Percentiles rank a stretch among this genome's conserved stretches.
These are phyloP conservation scores for Plasmodium sp. DNA, from an alignment of 169 alveolate genomes.

Conservation along the genomic window DNA sequence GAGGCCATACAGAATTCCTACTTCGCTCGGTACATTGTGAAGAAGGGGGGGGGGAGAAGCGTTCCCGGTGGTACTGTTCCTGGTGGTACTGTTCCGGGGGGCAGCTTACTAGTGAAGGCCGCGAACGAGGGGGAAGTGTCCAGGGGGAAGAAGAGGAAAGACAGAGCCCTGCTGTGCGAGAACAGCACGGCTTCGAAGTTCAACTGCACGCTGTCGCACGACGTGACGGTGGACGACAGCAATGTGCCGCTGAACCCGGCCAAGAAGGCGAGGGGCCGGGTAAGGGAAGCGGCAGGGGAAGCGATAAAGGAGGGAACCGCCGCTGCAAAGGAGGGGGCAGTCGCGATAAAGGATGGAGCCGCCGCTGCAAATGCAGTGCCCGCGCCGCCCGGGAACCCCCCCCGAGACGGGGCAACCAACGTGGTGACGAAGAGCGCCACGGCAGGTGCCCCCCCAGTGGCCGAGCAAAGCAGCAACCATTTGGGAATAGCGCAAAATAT, in stretches of 20 bases:
- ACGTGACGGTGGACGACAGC: slow-evolving; percentile 73
- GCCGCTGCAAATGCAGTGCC: neutral
- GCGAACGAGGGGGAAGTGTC: neutral
- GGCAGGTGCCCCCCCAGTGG: neutral
- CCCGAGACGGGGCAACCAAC: neutral
- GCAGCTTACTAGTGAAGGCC: no score
- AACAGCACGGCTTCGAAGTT: slow-evolving; percentile 22
- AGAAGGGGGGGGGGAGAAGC: neutral
- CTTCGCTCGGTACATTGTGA: neutral
- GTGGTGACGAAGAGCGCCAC: neutral
- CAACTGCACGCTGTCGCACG: slow-evolving; percentile 36
- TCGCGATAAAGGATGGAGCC: neutral
- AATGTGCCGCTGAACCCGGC: slow-evolving; percentile 81
- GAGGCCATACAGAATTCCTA: neutral
- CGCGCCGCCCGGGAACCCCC: neutral
- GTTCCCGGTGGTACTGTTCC: no score
- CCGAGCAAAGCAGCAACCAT: neutral
- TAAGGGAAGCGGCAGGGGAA: neutral
- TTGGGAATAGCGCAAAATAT: neutral
- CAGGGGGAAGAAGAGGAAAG: slow-evolving; percentile 37
- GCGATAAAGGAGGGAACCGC: no score
- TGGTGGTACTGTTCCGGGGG: no score
- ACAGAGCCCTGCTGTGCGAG: neutral
- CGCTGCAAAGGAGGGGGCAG: no score
- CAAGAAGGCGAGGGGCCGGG: slow-evolving; percentile 74